Conservation (phyloP, 805 yeast genomes). For the Debaryomyces hansenii region DNA sequence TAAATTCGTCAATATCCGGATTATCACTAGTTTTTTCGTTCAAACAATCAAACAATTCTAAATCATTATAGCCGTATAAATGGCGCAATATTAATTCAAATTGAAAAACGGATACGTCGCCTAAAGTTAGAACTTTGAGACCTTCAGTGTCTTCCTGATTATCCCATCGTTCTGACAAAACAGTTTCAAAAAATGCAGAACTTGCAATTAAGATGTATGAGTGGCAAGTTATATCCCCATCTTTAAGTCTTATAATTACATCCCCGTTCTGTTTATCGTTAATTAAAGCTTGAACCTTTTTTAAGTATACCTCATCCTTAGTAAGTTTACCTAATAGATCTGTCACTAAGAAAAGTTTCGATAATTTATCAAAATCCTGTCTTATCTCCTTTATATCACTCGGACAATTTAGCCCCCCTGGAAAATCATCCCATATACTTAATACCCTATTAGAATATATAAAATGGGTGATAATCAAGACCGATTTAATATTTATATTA, state of each 20-base stretch:
- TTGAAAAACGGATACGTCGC: constrained; percentile 38
- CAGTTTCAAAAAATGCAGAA: constrained; percentile 61
- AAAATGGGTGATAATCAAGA: constrained; percentile 42
- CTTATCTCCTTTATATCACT: constrained; percentile 26
- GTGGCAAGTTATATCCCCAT: constrained; percentile 48
- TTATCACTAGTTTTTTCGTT: constrained; percentile 10
- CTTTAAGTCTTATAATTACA: constrained; percentile 45
- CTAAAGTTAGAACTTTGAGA: constrained; percentile 36
- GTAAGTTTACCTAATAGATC: constrained; percentile 25
- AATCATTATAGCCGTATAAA: constrained; percentile 55
- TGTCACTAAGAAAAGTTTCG: constrained; percentile 20
- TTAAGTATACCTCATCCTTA: constrained; percentile 15
- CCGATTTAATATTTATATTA: constrained; percentile 32
- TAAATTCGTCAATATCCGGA: constrained; percentile 40
- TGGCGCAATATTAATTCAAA: constrained; percentile 53
- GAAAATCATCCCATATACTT: constrained; percentile 47
- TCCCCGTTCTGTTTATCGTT: constrained; percentile 32
- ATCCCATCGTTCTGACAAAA: constrained; percentile 58
- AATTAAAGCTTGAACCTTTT: constrained; percentile 14
- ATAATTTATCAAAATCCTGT: constrained; percentile 24
- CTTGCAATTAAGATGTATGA: constrained; percentile 55
- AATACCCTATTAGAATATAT: constrained; percentile 49
- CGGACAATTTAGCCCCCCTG: constrained; percentile 25
- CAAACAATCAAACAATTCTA: constrained; percentile 36
- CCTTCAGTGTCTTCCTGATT: constrained; percentile 12